These are phyloP conservation scores for Pichia kudriavzevii DNA, from an alignment of 1,139 yeast species.

Conservation along the genomic window DNA sequence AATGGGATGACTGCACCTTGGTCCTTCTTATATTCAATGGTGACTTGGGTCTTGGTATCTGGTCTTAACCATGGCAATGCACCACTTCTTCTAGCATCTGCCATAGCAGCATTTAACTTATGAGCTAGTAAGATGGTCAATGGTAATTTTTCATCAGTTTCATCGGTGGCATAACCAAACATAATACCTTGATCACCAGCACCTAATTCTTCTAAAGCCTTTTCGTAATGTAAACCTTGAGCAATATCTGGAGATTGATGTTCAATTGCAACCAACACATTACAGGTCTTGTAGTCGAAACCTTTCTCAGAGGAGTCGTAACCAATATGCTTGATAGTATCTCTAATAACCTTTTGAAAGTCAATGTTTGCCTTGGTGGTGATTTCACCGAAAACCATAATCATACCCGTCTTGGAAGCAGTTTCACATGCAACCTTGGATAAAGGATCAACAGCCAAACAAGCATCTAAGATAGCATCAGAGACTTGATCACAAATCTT, in stretches of 20 bases:
- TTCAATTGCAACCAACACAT: constrained; percentile 97
- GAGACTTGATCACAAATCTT: constrained; percentile 99
- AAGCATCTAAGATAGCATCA: constrained; percentile 97
- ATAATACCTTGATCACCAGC: constrained; percentile 99
- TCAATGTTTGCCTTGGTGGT: constrained; percentile 94
- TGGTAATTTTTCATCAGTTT: constrained; percentile 95
- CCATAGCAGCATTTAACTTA: constrained; percentile 93
- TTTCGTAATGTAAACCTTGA: constrained; percentile 96
- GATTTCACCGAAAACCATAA: constrained; percentile 98
- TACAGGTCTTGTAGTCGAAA: constrained; percentile 98
- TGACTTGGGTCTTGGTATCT: constrained; percentile 98
- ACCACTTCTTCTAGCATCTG: constrained; percentile 96
- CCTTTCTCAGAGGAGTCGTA: constrained; percentile 96
- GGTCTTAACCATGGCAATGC: constrained; percentile 96
- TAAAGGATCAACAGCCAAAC: constrained; percentile 89
- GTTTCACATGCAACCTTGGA: constrained; percentile 99
- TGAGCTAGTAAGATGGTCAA: constrained; percentile 91
- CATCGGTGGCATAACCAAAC: constrained; percentile 99
- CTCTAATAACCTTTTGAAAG: constrained; percentile 96
- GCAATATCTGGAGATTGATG: constrained; percentile 99
- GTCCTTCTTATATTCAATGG: constrained; percentile 90
- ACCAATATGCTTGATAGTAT: constrained; percentile 97
- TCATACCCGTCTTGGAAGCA: constrained; percentile 98
- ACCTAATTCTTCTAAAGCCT: constrained; percentile 95
- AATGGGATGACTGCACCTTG: constrained; percentile 92